Conservation (phyloP, 768 basidiomycete genomes). For the Myochromella boudieri region DNA sequence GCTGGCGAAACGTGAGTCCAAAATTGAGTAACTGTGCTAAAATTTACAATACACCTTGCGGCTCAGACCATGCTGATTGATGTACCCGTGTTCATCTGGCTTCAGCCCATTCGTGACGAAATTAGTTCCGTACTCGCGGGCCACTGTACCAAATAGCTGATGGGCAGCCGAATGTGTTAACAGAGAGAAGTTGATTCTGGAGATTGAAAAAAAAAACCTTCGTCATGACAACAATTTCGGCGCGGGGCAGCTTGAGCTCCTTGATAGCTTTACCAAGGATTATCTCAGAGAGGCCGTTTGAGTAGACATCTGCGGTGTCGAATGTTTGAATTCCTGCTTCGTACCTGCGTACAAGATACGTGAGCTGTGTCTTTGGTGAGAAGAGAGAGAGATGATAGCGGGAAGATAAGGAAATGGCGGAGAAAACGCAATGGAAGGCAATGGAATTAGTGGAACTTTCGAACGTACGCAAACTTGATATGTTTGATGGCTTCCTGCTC, state of each 20-base stretch:
- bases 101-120: constrained; percentile 12
- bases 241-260: constrained; percentile 62
- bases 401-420: too few species aligned
- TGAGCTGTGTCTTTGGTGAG: too few species aligned
- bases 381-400: too few species aligned
- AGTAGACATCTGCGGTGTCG: constrained; percentile 56
- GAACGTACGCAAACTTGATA: constrained; percentile 46
- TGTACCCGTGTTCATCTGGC: constrained; percentile 43
- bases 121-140: constrained; percentile 16
- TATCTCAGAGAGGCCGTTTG: constrained; percentile 62
- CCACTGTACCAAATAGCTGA: constrained; percentile 38
- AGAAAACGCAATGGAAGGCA: background rate
- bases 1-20: constrained; percentile 21
- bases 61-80: constrained; percentile 51
- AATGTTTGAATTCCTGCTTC: constrained; percentile 66
- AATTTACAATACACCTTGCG: constrained; percentile 16
- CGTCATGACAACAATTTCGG: constrained; percentile 76
- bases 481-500: constrained; percentile 52
- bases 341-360: constrained; percentile 35
- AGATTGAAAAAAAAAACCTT: constrained; percentile 40
- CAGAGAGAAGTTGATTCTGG: background rate
- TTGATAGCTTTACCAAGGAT: constrained; percentile 75
- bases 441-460: background rate
- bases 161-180: background rate
- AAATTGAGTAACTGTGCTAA: background rate